These are phyloP conservation scores for Xylariaceae sp. DNA, from an alignment of 2,329 filamentous ascomycete genomes.

Conservation along the genomic window DNA sequence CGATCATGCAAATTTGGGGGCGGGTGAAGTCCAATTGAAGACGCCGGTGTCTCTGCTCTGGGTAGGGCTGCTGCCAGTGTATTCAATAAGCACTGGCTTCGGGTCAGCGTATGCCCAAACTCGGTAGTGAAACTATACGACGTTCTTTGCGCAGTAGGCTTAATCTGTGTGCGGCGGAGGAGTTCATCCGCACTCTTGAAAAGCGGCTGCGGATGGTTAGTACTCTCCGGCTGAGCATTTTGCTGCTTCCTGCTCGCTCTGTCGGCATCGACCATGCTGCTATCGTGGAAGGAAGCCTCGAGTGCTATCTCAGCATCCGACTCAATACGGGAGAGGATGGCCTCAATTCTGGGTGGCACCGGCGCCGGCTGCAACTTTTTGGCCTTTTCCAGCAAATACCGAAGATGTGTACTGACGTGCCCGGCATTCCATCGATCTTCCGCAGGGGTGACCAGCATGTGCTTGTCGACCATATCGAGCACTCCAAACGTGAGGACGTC, in stretches of 20 bases:
- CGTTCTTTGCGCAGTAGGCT: not conserved
- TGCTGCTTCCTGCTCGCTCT: not conserved
- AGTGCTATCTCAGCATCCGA: not conserved
- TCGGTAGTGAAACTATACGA: too few relatives aligned
- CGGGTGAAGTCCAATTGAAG: too few relatives aligned
- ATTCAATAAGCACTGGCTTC: too few relatives aligned
- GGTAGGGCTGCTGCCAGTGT: too few relatives aligned
- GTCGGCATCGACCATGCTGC: not conserved
- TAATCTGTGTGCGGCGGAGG: too few relatives aligned
- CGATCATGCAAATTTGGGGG: too few relatives aligned
- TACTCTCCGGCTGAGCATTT: too few relatives aligned
- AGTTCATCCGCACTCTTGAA: too few relatives aligned
- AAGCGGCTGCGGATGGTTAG: too few relatives aligned
- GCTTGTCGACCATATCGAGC: constrained; percentile 18
- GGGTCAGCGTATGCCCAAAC: too few relatives aligned
- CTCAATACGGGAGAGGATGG: not conserved
- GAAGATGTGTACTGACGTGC: not conserved
- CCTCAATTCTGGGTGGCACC: not conserved
- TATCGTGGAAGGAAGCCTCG: not conserved
- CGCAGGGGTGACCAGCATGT: constrained; percentile 13
- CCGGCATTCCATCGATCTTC: not conserved
- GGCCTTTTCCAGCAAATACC: not conserved
- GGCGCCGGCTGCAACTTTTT: too few relatives aligned
- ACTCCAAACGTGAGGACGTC: constrained; percentile 15
- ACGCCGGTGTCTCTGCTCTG: too few relatives aligned